Evolutionary conservation across 2,329 filamentous ascomycete species (phyloP).

Genomic region (Hymenoscyphus scutula): DNA sequence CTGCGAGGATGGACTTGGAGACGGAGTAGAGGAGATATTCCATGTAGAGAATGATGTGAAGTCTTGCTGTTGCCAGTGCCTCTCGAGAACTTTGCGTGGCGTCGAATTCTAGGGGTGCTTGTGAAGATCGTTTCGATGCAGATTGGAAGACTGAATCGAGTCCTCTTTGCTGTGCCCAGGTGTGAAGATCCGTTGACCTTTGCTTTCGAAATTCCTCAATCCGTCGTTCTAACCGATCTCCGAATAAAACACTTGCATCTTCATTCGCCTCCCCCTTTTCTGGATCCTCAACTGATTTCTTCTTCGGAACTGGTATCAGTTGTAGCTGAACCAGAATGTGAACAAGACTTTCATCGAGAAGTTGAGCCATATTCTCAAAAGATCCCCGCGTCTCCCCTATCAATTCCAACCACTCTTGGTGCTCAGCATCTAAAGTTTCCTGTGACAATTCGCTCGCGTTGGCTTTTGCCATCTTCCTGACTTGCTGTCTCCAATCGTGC

Average conservation of each 20-base stretch:
- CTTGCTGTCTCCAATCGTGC: constrained; percentile 43
- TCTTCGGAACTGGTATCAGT: constrained; percentile 46
- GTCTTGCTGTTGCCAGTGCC: constrained; percentile 43
- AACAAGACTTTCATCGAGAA: constrained; percentile 52
- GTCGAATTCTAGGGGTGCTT: constrained; percentile 43
- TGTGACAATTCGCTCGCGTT: constrained; percentile 6
- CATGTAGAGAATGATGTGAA: constrained; percentile 67
- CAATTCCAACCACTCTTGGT: constrained; percentile 63
- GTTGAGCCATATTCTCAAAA: constrained; percentile 58
- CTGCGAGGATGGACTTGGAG: constrained; percentile 56
- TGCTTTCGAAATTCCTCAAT: constrained; percentile 52
- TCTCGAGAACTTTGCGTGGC: constrained; percentile 36
- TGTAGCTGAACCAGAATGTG: constrained; percentile 50
- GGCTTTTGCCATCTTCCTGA: neutral
- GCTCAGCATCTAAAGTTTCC: constrained; percentile 37
- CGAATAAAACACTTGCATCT: constrained; percentile 40
- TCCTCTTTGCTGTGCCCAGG: constrained; percentile 46
- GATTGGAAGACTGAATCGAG: constrained; percentile 30
- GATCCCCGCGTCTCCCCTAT: constrained; percentile 65
- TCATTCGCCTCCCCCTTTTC: constrained; percentile 47
- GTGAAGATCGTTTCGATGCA: constrained; percentile 8
- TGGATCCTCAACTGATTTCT: constrained; percentile 38
- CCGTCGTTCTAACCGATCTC: constrained; percentile 40
- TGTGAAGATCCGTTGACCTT: constrained; percentile 47
- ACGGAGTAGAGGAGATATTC: constrained; percentile 62